phyloP scores from a whole-genome alignment of 495 filamentous ascomycete species.

The Patellaria atrata region DNA sequence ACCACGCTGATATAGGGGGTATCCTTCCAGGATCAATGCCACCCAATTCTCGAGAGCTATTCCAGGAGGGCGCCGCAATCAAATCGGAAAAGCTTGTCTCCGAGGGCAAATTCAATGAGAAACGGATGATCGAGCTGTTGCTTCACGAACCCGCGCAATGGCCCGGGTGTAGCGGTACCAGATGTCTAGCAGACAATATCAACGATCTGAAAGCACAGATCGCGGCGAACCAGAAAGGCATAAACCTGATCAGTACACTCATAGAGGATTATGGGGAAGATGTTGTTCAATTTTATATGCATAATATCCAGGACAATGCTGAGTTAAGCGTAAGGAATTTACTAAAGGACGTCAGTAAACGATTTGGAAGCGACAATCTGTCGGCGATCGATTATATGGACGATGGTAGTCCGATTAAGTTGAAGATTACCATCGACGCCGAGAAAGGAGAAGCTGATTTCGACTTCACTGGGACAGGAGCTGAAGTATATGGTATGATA shows the following conservation, averaged over 20 bases:
- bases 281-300: slow-evolving; percentile 94
- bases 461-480: slow-evolving; percentile 82
- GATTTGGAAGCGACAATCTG: slow-evolving; percentile 64
- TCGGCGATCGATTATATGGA: slow-evolving; percentile 80
- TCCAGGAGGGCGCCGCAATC: slow-evolving; percentile 87
- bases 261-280: slow-evolving; percentile 84
- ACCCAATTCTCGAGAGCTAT: slow-evolving; percentile 82
- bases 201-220: slow-evolving; percentile 95
- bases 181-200: slow-evolving; percentile 85
- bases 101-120: slow-evolving; percentile 78
- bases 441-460: slow-evolving; percentile 78
- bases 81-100: slow-evolving; percentile 89
- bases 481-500: slow-evolving; percentile 64
- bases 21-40: slow-evolving; percentile 96
- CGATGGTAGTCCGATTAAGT: slow-evolving; percentile 73
- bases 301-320: slow-evolving; percentile 82
- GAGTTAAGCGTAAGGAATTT: slow-evolving; percentile 73
- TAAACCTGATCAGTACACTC: slow-evolving; percentile 69
- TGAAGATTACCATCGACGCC: slow-evolving; percentile 72
- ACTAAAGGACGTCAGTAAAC: slow-evolving; percentile 61
- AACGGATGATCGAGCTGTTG: slow-evolving; percentile 69
- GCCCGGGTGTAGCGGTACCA: slow-evolving; percentile 75
- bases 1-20: slow-evolving; percentile 94
- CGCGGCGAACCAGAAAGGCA: slow-evolving; percentile 91
- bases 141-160: slow-evolving; percentile 72